Conservation (phyloP, 768 basidiomycete genomes). For the Obba rivulosa region DNA sequence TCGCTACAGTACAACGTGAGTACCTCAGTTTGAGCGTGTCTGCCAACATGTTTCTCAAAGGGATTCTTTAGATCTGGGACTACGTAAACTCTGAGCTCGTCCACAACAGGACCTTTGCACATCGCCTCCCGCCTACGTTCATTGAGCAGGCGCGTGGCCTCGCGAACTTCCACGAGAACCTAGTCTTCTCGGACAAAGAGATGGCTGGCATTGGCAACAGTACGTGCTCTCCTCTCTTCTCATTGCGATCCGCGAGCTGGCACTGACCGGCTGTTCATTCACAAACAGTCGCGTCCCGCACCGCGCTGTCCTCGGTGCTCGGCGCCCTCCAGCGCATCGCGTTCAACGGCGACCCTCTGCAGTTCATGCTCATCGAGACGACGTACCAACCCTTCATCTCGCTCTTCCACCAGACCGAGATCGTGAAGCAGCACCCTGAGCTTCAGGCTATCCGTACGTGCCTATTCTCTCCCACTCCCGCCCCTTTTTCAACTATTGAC, state of each 20-base stretch:
- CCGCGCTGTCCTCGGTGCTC: slow-evolving; percentile 68
- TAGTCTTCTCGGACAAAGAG: slow-evolving; percentile 60
- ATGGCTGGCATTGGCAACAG: slow-evolving; percentile 74
- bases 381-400: slow-evolving; percentile 92
- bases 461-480: neutral
- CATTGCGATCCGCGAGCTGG: slow-evolving; percentile 3
- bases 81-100: slow-evolving; percentile 69
- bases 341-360: slow-evolving; percentile 74
- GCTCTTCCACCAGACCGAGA: slow-evolving; percentile 73
- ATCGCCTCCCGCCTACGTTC: slow-evolving; percentile 74
- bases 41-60: neutral
- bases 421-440: slow-evolving; percentile 51
- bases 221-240: slow-evolving; percentile 32
- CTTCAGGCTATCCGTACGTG: slow-evolving; percentile 61
- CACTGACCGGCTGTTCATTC: neutral
- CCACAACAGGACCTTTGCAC: slow-evolving; percentile 80
- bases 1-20: slow-evolving; percentile 66
- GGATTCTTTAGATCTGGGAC: slow-evolving; percentile 55
- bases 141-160: slow-evolving; percentile 68
- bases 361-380: slow-evolving; percentile 71
- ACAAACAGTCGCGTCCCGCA: slow-evolving; percentile 71
- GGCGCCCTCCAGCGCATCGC: slow-evolving; percentile 70
- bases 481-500: neutral
- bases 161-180: slow-evolving; percentile 77
- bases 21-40: slow-evolving; percentile 1